Percentiles rank a stretch among this genome's conserved stretches.
These are phyloP conservation scores for Fragilaria crotonensis DNA, from an alignment of 108 stramenopile genomes.

Conservation along the genomic window DNA sequence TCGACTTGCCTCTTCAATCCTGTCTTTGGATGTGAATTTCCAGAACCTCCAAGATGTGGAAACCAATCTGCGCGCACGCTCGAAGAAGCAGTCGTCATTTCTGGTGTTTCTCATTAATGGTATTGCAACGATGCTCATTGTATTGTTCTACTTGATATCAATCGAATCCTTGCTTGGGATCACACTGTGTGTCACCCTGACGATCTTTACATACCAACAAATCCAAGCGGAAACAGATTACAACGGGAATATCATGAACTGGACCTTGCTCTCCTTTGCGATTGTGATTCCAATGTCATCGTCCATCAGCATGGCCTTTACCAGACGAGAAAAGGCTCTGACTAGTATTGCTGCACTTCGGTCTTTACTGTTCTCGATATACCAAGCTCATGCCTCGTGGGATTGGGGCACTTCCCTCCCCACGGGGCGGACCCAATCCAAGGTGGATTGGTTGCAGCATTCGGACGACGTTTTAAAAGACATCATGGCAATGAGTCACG, in stretches of 20 bases:
- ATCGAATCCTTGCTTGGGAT: neutral
- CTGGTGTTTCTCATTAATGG: neutral
- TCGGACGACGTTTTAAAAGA: conserved; percentile 36
- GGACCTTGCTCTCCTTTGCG: conserved; percentile 62
- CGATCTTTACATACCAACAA: neutral
- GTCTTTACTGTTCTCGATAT: neutral
- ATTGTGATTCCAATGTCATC: conserved; percentile 61
- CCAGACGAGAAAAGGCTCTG: conserved; percentile 54
- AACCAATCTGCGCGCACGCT: neutral
- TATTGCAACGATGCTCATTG: neutral
- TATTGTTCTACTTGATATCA: neutral
- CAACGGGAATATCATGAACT: neutral
- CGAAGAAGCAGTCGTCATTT: neutral
- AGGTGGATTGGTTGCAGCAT: conserved; percentile 42
- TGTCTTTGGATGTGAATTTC: neutral
- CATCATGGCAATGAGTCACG: conserved; percentile 42
- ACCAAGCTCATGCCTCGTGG: conserved; percentile 3
- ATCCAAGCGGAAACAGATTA: neutral
- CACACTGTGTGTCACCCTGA: neutral
- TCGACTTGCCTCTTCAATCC: neutral
- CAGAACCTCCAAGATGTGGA: neutral
- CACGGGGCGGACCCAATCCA: neutral
- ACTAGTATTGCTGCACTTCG: neutral
- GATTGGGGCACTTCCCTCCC: neutral
- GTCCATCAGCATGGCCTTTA: conserved; percentile 51